These are phyloP conservation scores for Quercus phellos DNA, from an alignment of 331 rosid species.

Conservation along the genomic window DNA sequence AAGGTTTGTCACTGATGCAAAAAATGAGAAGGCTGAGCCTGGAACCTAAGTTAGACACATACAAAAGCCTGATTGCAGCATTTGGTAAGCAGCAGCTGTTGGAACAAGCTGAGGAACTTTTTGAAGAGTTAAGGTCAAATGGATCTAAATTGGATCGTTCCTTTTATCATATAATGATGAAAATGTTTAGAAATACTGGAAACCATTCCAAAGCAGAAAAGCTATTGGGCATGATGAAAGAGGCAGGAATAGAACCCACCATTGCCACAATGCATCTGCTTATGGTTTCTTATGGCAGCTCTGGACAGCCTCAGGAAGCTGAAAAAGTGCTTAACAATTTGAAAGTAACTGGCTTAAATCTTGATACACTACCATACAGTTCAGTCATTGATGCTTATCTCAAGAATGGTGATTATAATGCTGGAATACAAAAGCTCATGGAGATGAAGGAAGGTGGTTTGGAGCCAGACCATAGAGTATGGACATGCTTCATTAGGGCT, in stretches of 20 bases:
- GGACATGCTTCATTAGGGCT: slow-evolving; percentile 93
- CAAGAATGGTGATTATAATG: slow-evolving; percentile 53
- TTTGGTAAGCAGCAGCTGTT: slow-evolving; percentile 60
- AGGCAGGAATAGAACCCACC: slow-evolving; percentile 81
- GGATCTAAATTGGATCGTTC: slow-evolving; percentile 75
- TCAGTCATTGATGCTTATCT: slow-evolving; percentile 85
- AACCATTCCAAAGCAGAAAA: slow-evolving; percentile 76
- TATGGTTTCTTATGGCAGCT: slow-evolving; percentile 82
- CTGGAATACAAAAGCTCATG: slow-evolving; percentile 63
- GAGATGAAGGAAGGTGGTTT: slow-evolving; percentile 67
- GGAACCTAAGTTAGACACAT: slow-evolving; percentile 79
- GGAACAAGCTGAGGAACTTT: slow-evolving; percentile 85
- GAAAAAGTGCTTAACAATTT: slow-evolving; percentile 78
- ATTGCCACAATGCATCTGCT: slow-evolving; percentile 91
- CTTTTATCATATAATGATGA: slow-evolving; percentile 89
- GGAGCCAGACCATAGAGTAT: slow-evolving; percentile 83
- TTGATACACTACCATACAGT: slow-evolving; percentile 79
- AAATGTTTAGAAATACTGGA: slow-evolving; percentile 73
- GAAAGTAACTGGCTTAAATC: slow-evolving; percentile 45
- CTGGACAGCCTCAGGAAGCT: slow-evolving; percentile 93
- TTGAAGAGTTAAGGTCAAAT: slow-evolving; percentile 72
- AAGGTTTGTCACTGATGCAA: slow-evolving; percentile 73
- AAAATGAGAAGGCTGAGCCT: slow-evolving; percentile 70
- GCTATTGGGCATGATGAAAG: slow-evolving; percentile 68
- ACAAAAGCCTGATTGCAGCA: slow-evolving; percentile 87